Conservation (phyloP, 148 eudicot species). For the Vaccinium myrtillus region DNA sequence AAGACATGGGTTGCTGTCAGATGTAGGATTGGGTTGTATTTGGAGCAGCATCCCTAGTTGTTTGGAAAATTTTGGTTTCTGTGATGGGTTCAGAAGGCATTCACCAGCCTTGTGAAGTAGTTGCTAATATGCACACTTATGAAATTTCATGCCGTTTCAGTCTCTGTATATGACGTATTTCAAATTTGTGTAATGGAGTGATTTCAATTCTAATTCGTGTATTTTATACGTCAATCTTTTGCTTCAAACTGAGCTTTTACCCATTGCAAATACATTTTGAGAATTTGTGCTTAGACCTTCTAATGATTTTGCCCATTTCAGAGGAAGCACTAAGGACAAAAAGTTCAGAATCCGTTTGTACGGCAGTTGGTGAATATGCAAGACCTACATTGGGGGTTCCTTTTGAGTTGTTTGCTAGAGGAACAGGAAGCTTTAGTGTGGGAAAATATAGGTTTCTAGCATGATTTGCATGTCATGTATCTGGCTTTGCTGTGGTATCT, state of each 20-base stretch:
- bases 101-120: neutral
- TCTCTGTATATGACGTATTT: neutral
- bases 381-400: neutral
- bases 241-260: neutral
- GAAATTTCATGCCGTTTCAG: neutral
- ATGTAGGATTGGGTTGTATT: neutral
- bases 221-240: too few relatives aligned
- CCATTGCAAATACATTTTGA: neutral
- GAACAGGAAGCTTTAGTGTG: neutral
- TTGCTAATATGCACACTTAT: neutral
- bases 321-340: constrained; percentile 21
- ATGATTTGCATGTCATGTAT: neutral
- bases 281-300: neutral
- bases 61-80: neutral
- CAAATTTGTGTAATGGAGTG: neutral
- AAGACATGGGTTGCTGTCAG: neutral
- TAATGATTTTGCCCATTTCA: constrained; percentile 11
- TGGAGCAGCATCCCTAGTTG: neutral
- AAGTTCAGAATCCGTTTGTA: neutral
- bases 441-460: neutral
- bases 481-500: neutral
- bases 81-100: neutral
- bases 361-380: neutral
- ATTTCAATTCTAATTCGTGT: neutral
- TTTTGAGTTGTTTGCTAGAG: neutral